These are phyloP conservation scores for Lodderomyces orthopsilosis DNA, from an alignment of 1,139 yeast species.

Conservation along the genomic window DNA sequence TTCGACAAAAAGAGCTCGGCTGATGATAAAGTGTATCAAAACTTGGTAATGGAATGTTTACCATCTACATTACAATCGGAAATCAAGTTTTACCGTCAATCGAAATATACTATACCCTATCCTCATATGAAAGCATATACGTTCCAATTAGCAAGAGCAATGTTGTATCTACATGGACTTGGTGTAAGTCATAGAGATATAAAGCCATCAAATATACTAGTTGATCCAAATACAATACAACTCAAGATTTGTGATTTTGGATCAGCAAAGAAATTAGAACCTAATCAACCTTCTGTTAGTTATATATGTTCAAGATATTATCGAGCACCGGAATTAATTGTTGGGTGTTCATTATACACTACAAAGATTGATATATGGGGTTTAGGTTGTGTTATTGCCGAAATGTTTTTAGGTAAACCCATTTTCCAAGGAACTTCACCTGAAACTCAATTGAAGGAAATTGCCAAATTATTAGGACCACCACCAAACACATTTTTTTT, in stretches of 20 bases:
- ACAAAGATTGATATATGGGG: conserved; percentile 88
- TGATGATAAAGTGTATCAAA: conserved; percentile 67
- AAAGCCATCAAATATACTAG: conserved; percentile 74
- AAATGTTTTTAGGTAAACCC: conserved; percentile 78
- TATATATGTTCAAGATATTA: conserved; percentile 79
- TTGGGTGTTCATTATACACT: conserved; percentile 72
- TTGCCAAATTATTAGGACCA: conserved; percentile 71
- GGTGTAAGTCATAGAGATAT: conserved; percentile 82
- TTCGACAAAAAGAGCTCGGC: conserved; percentile 63
- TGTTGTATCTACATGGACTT: conserved; percentile 76
- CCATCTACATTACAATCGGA: conserved; percentile 78
- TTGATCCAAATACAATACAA: conserved; percentile 63
- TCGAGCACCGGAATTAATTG: conserved; percentile 79
- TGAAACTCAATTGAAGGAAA: conserved; percentile 70
- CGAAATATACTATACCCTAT: conserved; percentile 63
- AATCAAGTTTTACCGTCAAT: conserved; percentile 64
- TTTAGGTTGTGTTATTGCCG: conserved; percentile 80
- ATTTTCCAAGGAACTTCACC: conserved; percentile 81
- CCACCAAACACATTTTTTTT: conserved; percentile 74
- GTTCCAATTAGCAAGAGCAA: conserved; percentile 78
- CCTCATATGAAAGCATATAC: conserved; percentile 75
- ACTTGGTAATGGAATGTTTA: conserved; percentile 79
- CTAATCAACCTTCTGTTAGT: conserved; percentile 70
- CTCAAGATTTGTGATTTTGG: conserved; percentile 83
- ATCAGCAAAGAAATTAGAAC: conserved; percentile 73